Evolutionary conservation across 371 early-diverging fungal genomes (phyloP).

Genomic region (Mortierella sp.): DNA sequence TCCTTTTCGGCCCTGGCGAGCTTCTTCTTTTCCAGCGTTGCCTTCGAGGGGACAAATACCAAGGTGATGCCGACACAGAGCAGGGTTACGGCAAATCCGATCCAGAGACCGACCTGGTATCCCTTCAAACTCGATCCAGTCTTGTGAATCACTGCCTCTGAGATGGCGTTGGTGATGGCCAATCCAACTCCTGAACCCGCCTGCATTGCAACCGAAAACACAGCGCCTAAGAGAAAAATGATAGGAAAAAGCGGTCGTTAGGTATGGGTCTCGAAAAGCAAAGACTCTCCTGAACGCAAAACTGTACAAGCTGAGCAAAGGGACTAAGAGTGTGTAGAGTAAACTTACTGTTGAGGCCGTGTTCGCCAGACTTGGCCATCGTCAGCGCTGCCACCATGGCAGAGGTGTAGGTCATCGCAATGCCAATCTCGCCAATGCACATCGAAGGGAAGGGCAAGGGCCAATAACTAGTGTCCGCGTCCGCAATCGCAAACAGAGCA

Average conservation of each 20-base stretch:
- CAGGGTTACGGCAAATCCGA: slow-evolving; percentile 50
- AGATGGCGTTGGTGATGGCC: slow-evolving; percentile 48
- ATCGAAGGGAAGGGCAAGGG: slow-evolving; percentile 51
- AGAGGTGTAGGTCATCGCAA: slow-evolving; percentile 56
- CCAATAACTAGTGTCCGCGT: slow-evolving; percentile 38
- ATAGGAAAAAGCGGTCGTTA: not conserved
- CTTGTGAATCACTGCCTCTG: slow-evolving; percentile 38
- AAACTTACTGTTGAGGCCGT: slow-evolving; percentile 53
- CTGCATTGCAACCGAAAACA: slow-evolving; percentile 56
- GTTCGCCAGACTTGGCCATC: slow-evolving; percentile 55
- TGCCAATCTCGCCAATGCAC: slow-evolving; percentile 56
- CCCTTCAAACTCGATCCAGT: slow-evolving; percentile 45
- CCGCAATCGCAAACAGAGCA: slow-evolving; percentile 46
- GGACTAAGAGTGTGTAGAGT: not conserved
- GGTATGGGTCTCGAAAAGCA: not conserved
- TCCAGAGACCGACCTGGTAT: slow-evolving; percentile 51
- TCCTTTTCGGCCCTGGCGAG: slow-evolving; percentile 21
- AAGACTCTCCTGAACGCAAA: too few species aligned
- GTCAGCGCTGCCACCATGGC: slow-evolving; percentile 54
- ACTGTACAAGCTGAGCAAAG: not conserved
- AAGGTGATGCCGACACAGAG: slow-evolving; percentile 49
- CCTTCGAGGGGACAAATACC: slow-evolving; percentile 52
- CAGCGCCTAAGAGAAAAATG: slow-evolving; percentile 30
- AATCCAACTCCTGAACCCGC: slow-evolving; percentile 54
- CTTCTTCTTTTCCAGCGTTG: slow-evolving; percentile 42